These are phyloP conservation scores for Fraxinus albicans DNA, from an alignment of 305 asterid genomes.

Conservation along the genomic window DNA sequence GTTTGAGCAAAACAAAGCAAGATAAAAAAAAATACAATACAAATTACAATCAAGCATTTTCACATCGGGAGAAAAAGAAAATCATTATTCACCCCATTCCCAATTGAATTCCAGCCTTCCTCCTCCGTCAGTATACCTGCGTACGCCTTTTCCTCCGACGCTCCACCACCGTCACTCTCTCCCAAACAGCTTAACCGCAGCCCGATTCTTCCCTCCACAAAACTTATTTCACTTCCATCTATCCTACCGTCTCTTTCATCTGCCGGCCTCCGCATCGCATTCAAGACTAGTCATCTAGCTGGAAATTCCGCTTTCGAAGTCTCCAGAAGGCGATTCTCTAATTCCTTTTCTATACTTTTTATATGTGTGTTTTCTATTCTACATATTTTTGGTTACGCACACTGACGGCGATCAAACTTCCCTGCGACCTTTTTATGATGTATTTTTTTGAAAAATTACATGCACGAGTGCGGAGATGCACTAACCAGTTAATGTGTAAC, in stretches of 20 bases:
- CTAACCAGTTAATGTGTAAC: background rate
- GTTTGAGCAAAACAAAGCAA: too few species aligned
- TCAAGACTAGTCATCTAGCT: slow-evolving; percentile 15
- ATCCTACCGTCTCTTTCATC: background rate
- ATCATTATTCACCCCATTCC: background rate
- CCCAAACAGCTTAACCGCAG: background rate
- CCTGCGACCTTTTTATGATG: background rate
- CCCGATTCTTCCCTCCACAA: slow-evolving; percentile 6
- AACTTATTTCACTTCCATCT: background rate
- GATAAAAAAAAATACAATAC: too few species aligned
- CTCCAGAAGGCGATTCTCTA: slow-evolving; percentile 18
- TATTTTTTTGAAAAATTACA: background rate
- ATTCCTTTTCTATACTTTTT: background rate
- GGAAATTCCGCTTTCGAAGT: slow-evolving; percentile 22
- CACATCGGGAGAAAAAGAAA: background rate
- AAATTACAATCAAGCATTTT: background rate
- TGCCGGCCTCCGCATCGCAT: slow-evolving; percentile 22
- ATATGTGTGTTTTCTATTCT: background rate
- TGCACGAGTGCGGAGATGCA: background rate
- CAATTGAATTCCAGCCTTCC: background rate
- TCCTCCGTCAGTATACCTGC: slow-evolving; percentile 10
- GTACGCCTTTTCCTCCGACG: slow-evolving; percentile 10
- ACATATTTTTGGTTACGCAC: background rate
- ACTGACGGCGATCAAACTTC: slow-evolving; percentile 23
- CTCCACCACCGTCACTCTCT: slow-evolving; percentile 3